Conservation (phyloP, 768 basidiomycete genomes). For the Leucosporidium creatinivorum region DNA sequence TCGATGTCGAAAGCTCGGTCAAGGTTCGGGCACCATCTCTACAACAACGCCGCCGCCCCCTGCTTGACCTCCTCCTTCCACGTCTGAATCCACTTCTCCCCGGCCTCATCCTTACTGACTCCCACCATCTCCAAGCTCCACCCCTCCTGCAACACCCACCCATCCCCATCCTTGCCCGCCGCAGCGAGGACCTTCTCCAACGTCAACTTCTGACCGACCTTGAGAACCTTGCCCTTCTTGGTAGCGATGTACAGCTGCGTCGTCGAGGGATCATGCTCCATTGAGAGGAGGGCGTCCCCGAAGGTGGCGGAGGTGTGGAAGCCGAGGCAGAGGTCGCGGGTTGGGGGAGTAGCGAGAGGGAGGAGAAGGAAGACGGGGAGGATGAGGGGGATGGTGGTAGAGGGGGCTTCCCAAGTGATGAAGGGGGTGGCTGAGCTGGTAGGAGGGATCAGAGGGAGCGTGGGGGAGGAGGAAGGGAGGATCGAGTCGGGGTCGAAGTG, state of each 20-base stretch:
- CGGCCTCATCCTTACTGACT: slow-evolving; percentile 65
- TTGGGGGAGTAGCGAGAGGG: slow-evolving; percentile 64
- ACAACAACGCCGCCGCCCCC: slow-evolving; percentile 21
- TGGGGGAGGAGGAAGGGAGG: slow-evolving; percentile 38
- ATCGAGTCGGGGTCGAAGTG: slow-evolving; percentile 40
- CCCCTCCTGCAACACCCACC: slow-evolving; percentile 74
- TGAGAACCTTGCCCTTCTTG: slow-evolving; percentile 63
- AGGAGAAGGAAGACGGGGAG: slow-evolving; percentile 90
- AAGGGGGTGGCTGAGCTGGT: slow-evolving; percentile 1
- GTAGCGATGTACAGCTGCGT: slow-evolving; percentile 77
- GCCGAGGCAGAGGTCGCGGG: slow-evolving; percentile 76
- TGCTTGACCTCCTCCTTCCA: slow-evolving; percentile 53
- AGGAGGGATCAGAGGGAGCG: slow-evolving; percentile 15
- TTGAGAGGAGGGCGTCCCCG: slow-evolving; percentile 61
- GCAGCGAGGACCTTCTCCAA: slow-evolving; percentile 65
- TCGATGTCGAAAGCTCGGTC: too few species aligned
- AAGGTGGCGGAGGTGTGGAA: slow-evolving; percentile 83
- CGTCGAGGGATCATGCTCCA: slow-evolving; percentile 58
- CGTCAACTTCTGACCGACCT: slow-evolving; percentile 85
- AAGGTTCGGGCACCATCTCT: too few species aligned
- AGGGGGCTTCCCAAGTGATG: slow-evolving; percentile 40
- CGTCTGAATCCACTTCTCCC: slow-evolving; percentile 78
- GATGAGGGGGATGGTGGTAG: slow-evolving; percentile 52
- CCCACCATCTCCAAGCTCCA: slow-evolving; percentile 67
- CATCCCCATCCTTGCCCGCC: slow-evolving; percentile 56